Conservation (phyloP, 2,329 filamentous ascomycete genomes). For the Stagonosporopsis vannaccii region DNA sequence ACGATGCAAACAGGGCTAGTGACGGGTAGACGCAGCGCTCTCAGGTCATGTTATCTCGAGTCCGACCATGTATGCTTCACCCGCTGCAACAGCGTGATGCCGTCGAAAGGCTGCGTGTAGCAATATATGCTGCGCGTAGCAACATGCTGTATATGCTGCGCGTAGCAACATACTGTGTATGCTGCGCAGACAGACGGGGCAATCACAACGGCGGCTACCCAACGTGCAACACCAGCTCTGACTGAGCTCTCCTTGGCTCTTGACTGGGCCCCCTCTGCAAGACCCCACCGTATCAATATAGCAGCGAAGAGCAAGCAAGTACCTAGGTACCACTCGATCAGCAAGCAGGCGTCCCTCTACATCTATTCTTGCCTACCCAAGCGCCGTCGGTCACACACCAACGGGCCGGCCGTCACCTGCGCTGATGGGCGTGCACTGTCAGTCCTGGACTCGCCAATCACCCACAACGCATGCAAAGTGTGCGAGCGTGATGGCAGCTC, state of each 20-base stretch:
- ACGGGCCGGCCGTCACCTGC: constrained; percentile 11
- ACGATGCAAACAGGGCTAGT: constrained; percentile 10
- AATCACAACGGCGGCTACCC: neutral
- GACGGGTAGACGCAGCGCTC: constrained; percentile 15
- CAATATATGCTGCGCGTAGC: neutral
- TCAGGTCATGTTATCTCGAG: constrained; percentile 15
- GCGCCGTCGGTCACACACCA: constrained; percentile 16
- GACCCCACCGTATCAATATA: neutral
- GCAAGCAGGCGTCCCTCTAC: constrained; percentile 1
- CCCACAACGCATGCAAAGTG: constrained; percentile 8
- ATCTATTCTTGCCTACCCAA: constrained; percentile 12
- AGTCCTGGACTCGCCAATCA: constrained; percentile 4
- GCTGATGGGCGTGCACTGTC: neutral
- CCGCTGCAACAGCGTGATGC: too few species aligned
- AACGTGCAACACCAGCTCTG: neutral
- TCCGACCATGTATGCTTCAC: neutral
- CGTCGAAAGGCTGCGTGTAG: neutral
- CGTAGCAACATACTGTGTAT: neutral
- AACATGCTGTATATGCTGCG: neutral
- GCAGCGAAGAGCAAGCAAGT: neutral
- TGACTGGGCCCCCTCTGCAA: neutral
- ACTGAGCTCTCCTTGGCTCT: neutral
- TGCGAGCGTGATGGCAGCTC: constrained; percentile 11
- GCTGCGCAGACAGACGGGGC: neutral
- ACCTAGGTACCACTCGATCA: neutral